phyloP scores from a whole-genome alignment of 768 basidiomycete genomes.

The Collybiopsis confluens region DNA sequence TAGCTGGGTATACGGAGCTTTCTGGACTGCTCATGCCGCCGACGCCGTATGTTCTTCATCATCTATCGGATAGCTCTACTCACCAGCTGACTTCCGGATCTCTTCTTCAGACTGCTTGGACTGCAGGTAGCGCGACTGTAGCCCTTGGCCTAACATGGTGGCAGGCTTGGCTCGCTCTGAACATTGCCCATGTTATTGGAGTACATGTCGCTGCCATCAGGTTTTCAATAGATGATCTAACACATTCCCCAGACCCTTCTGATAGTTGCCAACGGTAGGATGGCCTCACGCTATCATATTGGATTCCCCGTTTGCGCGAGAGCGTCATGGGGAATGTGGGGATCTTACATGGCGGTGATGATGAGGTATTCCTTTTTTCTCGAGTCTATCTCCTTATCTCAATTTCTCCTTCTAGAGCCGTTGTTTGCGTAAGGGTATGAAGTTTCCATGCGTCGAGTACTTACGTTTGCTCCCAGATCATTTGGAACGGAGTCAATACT shows the following conservation, averaged over 20 bases:
- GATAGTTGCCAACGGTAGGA: conserved; percentile 11
- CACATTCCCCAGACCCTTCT: conserved; percentile 4
- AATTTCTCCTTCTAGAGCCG: conserved; percentile 3
- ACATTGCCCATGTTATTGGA: conserved; percentile 11
- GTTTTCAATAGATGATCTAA: neutral
- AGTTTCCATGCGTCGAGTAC: neutral
- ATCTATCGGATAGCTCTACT: too few species aligned
- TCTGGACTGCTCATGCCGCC: conserved; percentile 11
- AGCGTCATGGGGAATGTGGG: conserved; percentile 13
- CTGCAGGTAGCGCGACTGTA: conserved; percentile 7
- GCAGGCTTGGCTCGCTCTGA: conserved; percentile 12
- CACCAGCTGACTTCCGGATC: too few species aligned
- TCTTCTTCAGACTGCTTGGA: conserved; percentile 3
- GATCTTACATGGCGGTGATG: conserved; percentile 10
- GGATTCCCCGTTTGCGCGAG: conserved; percentile 11
- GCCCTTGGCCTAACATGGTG: conserved; percentile 11
- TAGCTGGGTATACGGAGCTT: conserved; percentile 6
- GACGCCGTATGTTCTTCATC: conserved; percentile 2
- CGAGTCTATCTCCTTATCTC: neutral
- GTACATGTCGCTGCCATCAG: neutral
- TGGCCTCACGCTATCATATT: conserved; percentile 11
- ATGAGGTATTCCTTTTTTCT: conserved; percentile 5
- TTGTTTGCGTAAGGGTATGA: conserved; percentile 6
- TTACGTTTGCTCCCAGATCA: neutral
- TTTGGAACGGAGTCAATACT: conserved; percentile 12